These are phyloP conservation scores for Alternaria ethzedia DNA, from an alignment of 2,329 filamentous ascomycete genomes.

Conservation along the genomic window DNA sequence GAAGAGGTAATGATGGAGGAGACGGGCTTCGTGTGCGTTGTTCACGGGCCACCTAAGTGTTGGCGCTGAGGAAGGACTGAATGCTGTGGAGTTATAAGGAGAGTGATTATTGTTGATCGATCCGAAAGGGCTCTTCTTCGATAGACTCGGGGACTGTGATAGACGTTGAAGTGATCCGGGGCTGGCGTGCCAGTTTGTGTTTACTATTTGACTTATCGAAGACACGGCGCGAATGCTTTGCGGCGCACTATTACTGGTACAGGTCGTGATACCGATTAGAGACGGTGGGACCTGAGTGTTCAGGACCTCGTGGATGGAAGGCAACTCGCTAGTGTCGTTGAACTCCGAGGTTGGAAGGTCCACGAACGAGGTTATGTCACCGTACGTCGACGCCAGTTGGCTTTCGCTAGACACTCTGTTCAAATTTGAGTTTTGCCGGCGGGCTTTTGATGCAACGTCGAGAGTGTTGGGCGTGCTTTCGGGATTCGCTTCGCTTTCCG, in stretches of 20 bases:
- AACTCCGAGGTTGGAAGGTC: constrained; percentile 12
- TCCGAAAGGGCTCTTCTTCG: constrained; percentile 21
- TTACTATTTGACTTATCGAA: constrained; percentile 7
- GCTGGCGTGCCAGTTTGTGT: constrained; percentile 17
- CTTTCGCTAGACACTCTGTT: background rate
- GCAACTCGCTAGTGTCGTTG: constrained; percentile 16
- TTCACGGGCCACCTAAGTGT: constrained; percentile 32
- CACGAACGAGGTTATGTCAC: constrained; percentile 12
- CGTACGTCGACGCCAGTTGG: constrained; percentile 2
- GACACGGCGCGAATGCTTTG: constrained; percentile 9
- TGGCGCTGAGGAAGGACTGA: constrained; percentile 30
- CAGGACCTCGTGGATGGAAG: constrained; percentile 27
- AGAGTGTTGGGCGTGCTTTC: background rate
- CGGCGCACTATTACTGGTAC: background rate
- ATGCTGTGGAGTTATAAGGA: constrained; percentile 34
- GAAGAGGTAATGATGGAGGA: constrained; percentile 40
- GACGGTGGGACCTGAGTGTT: constrained; percentile 15
- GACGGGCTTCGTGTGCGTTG: constrained; percentile 31
- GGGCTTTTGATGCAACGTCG: constrained; percentile 13
- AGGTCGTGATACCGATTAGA: background rate
- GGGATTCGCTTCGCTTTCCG: constrained; percentile 8
- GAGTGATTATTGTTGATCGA: constrained; percentile 25
- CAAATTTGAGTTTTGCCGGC: background rate
- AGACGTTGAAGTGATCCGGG: constrained; percentile 16
- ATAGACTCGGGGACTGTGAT: constrained; percentile 3